Base-by-base conservation (phyloP, 1,284 basidiomycete genomes). In the Mixia osmundae region DNA sequence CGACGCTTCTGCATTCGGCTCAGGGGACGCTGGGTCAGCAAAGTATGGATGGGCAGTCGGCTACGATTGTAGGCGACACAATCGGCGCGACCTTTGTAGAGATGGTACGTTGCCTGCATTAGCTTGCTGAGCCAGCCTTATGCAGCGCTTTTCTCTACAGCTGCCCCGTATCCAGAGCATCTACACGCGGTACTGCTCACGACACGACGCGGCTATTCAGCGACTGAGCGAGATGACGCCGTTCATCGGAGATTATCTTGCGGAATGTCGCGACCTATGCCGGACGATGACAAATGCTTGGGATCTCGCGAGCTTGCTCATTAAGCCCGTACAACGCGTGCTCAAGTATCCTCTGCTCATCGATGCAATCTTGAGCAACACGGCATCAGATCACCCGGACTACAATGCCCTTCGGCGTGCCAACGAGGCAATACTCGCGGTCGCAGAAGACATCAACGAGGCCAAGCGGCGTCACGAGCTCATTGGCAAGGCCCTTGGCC, bases 251-350 rank as follows among this genome's bases (percentile, higher is more conserved):
- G 42, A 45, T 3, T 60, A 58, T 42, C 33, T 56, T 4, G 42
- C 44, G 31, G 56, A 59, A 28, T 56, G 55, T 48, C 53, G 52
- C 16, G 53, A 49, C 6, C 43, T 52, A n/a, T 41, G 44, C 15
- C 36, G 41, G 30, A 47, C 47, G 1, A 43, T 47, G 12, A 57
- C 57, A 3, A 54, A 48, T 32, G 56, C 57, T 3, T 60, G 58
- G 58, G 57, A 60, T 35, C 45, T 60, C 36, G 50, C 51, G 3
- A 56, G 53, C 4, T 47, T 59, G 10, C 48, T 60, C 27, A 60
- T 60, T 53, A 60, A 60, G 42, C 57, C 57, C 3, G 57, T 59
- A 2, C 57, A 59, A 44, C 52, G 57, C 4, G 53, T 51, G 54
- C 47, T 43, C 33, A 56, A 55, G 31, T 59, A 59, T 35, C 57